Percentiles rank a stretch among this genome's conserved stretches.
Conservation (phyloP, 306 rosid genomes). For the Prosopis cineraria region DNA sequence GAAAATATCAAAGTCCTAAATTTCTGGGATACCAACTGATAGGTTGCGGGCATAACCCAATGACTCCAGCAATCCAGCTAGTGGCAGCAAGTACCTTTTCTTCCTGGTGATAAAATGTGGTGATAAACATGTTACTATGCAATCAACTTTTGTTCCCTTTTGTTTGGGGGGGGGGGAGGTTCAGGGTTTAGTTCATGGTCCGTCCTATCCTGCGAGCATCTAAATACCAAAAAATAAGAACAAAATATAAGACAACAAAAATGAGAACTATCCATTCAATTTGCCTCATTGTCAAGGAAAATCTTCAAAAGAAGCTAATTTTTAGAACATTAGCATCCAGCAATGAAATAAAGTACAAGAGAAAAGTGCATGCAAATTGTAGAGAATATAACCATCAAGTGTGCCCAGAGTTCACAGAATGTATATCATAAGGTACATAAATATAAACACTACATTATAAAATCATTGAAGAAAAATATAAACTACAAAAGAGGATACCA, state of each 20-base stretch:
- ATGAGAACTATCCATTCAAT: not conserved
- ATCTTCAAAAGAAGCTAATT: not conserved
- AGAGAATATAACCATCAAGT: not conserved
- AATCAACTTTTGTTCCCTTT: not conserved
- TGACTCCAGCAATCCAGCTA: not conserved
- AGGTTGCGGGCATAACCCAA: not conserved
- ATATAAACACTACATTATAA: not conserved
- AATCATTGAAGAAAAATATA: constrained; percentile 5
- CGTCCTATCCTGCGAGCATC: not conserved
- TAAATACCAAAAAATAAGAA: not conserved
- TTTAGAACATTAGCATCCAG: not conserved
- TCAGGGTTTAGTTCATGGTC: not conserved
- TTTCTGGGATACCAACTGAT: not conserved
- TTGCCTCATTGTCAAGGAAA: not conserved
- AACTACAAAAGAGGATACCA: not conserved
- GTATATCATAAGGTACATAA: not conserved
- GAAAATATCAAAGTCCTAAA: not conserved
- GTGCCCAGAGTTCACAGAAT: not conserved
- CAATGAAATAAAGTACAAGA: not conserved
- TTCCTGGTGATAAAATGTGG: not conserved
- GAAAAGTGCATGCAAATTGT: not conserved
- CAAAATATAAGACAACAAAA: not conserved
- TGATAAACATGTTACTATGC: not conserved
- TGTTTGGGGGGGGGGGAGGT: not conserved
- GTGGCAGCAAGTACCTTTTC: not conserved